These are phyloP conservation scores for Camellia sinensis DNA, from an alignment of 148 eudicot species.

Conservation along the genomic window DNA sequence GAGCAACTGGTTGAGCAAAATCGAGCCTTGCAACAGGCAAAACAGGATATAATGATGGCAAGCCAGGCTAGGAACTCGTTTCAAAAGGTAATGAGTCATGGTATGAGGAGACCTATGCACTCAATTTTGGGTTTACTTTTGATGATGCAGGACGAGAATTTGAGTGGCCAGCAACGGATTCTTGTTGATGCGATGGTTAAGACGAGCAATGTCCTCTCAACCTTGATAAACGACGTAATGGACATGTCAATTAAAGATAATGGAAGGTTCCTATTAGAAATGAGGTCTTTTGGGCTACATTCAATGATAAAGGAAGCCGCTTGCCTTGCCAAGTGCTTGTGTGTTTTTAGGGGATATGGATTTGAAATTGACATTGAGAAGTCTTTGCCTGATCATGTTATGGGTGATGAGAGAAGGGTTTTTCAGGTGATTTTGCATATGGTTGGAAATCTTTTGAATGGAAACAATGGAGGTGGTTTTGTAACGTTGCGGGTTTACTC, in stretches of 20 bases:
- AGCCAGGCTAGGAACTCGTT: constrained; percentile 75
- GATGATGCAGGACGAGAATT: constrained; percentile 51
- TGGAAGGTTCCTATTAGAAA: constrained; percentile 63
- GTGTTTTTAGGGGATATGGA: constrained; percentile 43
- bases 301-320: constrained; percentile 62
- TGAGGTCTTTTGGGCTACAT: constrained; percentile 54
- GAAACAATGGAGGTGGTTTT: constrained; percentile 45
- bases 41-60: constrained; percentile 72
- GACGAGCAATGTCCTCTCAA: constrained; percentile 67
- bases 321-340: constrained; percentile 72
- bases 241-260: constrained; percentile 56
- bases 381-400: constrained; percentile 55
- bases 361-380: constrained; percentile 62
- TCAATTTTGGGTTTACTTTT: constrained; percentile 78
- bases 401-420: constrained; percentile 82
- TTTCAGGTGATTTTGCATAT: constrained; percentile 86
- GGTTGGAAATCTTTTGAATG: constrained; percentile 70
- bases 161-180: constrained; percentile 39
- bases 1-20: constrained; percentile 68
- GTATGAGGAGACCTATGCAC: constrained; percentile 89
- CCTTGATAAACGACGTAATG: constrained; percentile 70
- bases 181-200: constrained; percentile 71
- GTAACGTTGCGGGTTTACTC: constrained; percentile 44
- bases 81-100: constrained; percentile 78
- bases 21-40: constrained; percentile 65